Percentiles rank a stretch among this genome's conserved stretches.
These are phyloP conservation scores for Chalciporus piperatus DNA, from an alignment of 768 basidiomycete genomes.

Conservation along the genomic window DNA sequence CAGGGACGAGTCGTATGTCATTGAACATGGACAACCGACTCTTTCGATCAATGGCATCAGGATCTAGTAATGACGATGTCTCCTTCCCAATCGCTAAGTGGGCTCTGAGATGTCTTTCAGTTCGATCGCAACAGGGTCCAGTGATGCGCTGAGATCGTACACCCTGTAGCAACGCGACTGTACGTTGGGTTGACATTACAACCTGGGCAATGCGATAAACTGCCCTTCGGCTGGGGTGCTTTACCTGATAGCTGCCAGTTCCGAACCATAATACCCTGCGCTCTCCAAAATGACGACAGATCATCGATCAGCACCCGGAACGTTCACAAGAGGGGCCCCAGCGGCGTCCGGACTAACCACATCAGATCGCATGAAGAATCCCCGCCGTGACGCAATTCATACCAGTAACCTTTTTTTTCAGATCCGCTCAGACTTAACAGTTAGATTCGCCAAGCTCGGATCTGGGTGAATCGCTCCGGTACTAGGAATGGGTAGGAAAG, in stretches of 20 bases:
- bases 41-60: no score
- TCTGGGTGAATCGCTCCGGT: not conserved
- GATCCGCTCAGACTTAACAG: not conserved
- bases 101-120: not conserved
- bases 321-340: not conserved
- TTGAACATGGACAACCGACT: no score
- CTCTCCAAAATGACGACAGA: not conserved
- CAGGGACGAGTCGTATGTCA: no score
- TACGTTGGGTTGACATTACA: slow-evolving; percentile 1
- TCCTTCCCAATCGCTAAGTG: not conserved
- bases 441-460: not conserved
- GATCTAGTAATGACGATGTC: no score
- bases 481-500: no score
- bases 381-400: not conserved
- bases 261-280: slow-evolving; percentile 1
- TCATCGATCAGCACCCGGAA: not conserved
- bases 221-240: not conserved
- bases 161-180: slow-evolving; percentile 16
- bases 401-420: no score
- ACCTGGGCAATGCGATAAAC: slow-evolving; percentile 2
- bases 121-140: slow-evolving; percentile 18
- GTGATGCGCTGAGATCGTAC: slow-evolving; percentile 15
- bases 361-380: not conserved
- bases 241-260: slow-evolving; percentile 2
- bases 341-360: not conserved